Percentiles rank a stretch among this genome's conserved stretches.
Evolutionary conservation across 495 filamentous ascomycete species (phyloP).

Genomic region (Neurospora sp.): DNA sequence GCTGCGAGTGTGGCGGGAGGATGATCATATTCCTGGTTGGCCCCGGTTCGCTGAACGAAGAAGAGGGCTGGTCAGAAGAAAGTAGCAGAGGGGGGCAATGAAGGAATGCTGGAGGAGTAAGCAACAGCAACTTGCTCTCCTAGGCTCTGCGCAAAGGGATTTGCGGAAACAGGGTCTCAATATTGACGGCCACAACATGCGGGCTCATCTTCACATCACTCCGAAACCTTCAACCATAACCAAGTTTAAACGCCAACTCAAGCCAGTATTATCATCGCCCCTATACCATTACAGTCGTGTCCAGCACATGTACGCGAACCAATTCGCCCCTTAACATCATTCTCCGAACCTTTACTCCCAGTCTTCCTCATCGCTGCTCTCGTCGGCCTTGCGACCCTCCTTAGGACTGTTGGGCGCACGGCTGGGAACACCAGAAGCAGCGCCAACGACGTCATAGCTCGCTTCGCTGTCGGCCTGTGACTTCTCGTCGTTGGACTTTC

Average conservation of each 20-base stretch:
- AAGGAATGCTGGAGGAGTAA: not conserved
- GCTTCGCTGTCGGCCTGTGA: slow-evolving; percentile 81
- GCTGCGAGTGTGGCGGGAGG: not conserved
- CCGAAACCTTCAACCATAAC: not conserved
- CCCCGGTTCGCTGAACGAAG: not conserved
- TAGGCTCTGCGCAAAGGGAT: not conserved
- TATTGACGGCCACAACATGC: not conserved
- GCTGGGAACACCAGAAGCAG: slow-evolving; percentile 66
- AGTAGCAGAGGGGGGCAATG: not conserved
- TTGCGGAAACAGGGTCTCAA: not conserved
- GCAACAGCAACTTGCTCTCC: not conserved
- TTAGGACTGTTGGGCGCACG: slow-evolving; percentile 65
- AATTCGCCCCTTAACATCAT: not conserved
- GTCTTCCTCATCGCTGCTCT: slow-evolving; percentile 49
- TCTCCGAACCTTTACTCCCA: slow-evolving; percentile 57
- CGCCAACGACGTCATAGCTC: slow-evolving; percentile 83
- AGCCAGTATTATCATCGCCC: not conserved
- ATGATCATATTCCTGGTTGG: not conserved
- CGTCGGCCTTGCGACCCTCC: slow-evolving; percentile 38
- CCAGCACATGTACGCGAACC: slow-evolving; percentile 1
- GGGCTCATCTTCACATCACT: not conserved
- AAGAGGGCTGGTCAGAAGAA: not conserved
- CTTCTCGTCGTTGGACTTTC: slow-evolving; percentile 77
- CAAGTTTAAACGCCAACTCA: slow-evolving; percentile 2
- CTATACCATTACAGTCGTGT: not conserved